Evolutionary conservation across 106 monocot genomes (phyloP).

Genomic region (Acorus calamus): DNA sequence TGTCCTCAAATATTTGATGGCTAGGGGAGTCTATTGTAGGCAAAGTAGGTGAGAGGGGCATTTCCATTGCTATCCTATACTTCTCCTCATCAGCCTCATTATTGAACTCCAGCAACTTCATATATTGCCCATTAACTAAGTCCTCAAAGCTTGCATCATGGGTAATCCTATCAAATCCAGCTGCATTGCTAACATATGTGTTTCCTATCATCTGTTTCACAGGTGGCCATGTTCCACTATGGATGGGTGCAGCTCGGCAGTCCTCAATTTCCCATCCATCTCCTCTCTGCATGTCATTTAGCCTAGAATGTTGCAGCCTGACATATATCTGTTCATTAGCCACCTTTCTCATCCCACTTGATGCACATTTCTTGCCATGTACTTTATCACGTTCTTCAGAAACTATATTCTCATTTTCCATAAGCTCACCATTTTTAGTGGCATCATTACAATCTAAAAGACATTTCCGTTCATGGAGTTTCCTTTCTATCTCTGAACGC

Average conservation of each 20-base stretch:
- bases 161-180: slow-evolving; percentile 4
- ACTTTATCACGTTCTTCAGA: slow-evolving; percentile 3
- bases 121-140: slow-evolving; percentile 24
- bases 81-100: slow-evolving; percentile 54
- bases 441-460: neutral
- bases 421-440: neutral
- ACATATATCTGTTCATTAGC: slow-evolving; percentile 1
- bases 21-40: slow-evolving; percentile 32
- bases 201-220: slow-evolving; percentile 8
- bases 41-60: slow-evolving; percentile 74
- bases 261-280: neutral
- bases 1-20: slow-evolving; percentile 9
- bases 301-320: neutral
- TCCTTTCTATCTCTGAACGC: slow-evolving; percentile 3
- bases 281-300: slow-evolving; percentile 7
- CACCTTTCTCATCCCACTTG: neutral
- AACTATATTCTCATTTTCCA: neutral
- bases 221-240: slow-evolving; percentile 2
- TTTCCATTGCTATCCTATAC: slow-evolving; percentile 45
- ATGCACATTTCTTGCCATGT: slow-evolving; percentile 1
- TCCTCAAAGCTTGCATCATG: slow-evolving; percentile 26
- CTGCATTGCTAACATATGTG: neutral
- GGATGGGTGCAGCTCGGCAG: neutral
- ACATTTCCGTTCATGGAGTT: slow-evolving; percentile 9
- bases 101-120: slow-evolving; percentile 65